Evolutionary conservation across 352 stramenopile species (phyloP), one percentile per base, ranked within the genome.

Genomic region (Phytopythium montanum): DNA sequence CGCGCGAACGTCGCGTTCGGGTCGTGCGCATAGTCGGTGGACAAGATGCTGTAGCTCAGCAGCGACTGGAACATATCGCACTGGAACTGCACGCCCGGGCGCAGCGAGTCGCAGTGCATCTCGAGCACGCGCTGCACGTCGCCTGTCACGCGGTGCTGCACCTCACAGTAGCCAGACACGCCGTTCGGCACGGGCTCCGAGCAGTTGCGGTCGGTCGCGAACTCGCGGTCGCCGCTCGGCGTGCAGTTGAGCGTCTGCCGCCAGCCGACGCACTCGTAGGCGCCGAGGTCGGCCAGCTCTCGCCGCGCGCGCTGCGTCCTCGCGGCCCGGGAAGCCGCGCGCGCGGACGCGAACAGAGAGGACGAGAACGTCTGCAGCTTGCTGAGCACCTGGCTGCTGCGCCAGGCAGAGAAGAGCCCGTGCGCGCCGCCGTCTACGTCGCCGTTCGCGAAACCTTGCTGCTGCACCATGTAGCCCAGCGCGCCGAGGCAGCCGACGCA

Each of bases 201-300:
- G 70, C 83, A 93, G 29, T 72, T 74, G 3, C 65, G 60, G 54
- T 87, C 73, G 14, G 77, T 69, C 19, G 60, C 54, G 1, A 65
- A 45, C 56, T 86, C 73, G n/a, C 62, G 63, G 13, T 59, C 42
- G 2, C 78, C 81, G 5, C 58, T 29, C 0, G 82, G 78, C 9
- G 72, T 77, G 56, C 82, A 90, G 26, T 80, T 70, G 16, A 42
- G 57, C 8, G 82, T 90, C 53, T 74, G 68, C 28, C 73, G 63
- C 79, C 79, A 92, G 13, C 70, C 74, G 0, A 88, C 48, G 36
- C 81, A 92, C 54, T 89, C 74, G 45, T 78, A 86, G 42, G 85
- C 72, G 13, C 62, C 67, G 14, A 85, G 42, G 59, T 87, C 60
- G 25, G 60, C 56, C 41, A 79, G 54, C 29, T 65, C 52, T 16